Evolutionary conservation across 2,329 filamentous ascomycete species (phyloP), one percentile per base, ranked within the genome.

Genomic region (Akanthomyces dipterigenus): DNA sequence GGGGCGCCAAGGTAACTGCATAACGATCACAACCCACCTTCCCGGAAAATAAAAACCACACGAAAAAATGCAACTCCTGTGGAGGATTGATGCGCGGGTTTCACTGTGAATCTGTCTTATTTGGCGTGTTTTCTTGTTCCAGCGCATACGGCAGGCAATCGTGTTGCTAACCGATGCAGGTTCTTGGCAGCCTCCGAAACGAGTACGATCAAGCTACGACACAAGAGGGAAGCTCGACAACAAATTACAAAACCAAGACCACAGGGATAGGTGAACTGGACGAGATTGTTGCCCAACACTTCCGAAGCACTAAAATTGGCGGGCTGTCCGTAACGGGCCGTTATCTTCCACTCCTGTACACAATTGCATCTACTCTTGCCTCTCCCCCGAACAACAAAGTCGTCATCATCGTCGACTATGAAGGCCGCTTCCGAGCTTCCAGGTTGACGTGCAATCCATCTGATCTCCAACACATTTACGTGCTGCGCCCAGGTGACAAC

Each of bases 321-420:
- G 75, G 77, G 1, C 69, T 87, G 16, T 75, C 79, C 16, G 70
- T 87, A 57, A 77, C 76, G 18, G 83, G 84, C 1, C 79, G 82
- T 12, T 73, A 79, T 62, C 73, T 84, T 14, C 79, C 82, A 0
- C 73, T 88, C 9, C 67, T 87, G 40, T 85, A 87, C 73, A 74
- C 78, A 58, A 71, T 88, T 3, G 70, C 84, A 26, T 80, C 80
- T 4, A 75, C 75, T 2, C 74, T 86, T 42, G 72, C 86, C n/a
- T 71, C 76, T 0, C 64, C 76, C 5, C 80, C 82, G 11, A 72
- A 79, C 55, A 65, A 67, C 36, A 80, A 82, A 67, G 73, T 81
- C 7, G 68, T 88, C 8, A 73, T 82, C 0, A 65, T 88, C 7
- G 67, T 88, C 53, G 85, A 88, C 65, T 69, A 80, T 1, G 82